Evolutionary conservation across 768 basidiomycete genomes (phyloP).

Genomic region (Leccinum rimulosum): DNA sequence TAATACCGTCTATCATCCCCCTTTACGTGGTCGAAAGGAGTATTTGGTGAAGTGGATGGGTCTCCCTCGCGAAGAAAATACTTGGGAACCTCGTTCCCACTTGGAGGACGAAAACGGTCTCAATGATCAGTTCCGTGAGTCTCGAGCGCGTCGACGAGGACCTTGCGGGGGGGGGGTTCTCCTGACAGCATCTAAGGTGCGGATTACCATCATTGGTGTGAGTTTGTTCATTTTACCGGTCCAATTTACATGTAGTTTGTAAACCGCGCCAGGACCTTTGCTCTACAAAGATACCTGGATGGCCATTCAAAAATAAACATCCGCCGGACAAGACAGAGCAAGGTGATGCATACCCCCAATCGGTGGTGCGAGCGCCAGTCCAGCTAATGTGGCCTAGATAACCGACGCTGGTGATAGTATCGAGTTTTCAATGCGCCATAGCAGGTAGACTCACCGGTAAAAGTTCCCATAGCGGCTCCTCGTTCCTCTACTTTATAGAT

Average conservation of each 20-base stretch:
- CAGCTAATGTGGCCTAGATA: slow-evolving; percentile 46
- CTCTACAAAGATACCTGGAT: slow-evolving; percentile 46
- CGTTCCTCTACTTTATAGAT: slow-evolving; percentile 65
- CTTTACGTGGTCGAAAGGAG: too few species aligned
- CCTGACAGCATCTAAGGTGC: too few species aligned
- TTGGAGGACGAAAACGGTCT: too few species aligned
- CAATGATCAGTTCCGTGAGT: too few species aligned
- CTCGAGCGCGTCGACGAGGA: too few species aligned
- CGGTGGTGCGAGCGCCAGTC: slow-evolving; percentile 60
- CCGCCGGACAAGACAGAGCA: background rate
- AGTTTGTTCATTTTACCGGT: too few species aligned
- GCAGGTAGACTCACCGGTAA: slow-evolving; percentile 39
- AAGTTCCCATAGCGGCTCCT: slow-evolving; percentile 57
- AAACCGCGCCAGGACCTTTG: slow-evolving; percentile 67
- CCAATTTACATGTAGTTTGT: slow-evolving; percentile 34
- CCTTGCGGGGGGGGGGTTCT: too few species aligned
- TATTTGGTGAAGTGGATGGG: too few species aligned
- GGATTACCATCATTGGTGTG: too few species aligned
- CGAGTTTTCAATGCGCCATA: background rate
- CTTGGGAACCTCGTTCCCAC: too few species aligned
- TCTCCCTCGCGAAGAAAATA: too few species aligned
- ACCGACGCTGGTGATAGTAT: background rate
- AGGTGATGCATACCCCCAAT: slow-evolving; percentile 42
- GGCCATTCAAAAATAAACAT: background rate
- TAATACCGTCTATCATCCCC: too few species aligned